A percentile compares a stretch with the other conserved stretches of the same genome.
Evolutionary conservation across 164 flowering plant genomes (phyloP).

Genomic region (Malania oleifera): DNA sequence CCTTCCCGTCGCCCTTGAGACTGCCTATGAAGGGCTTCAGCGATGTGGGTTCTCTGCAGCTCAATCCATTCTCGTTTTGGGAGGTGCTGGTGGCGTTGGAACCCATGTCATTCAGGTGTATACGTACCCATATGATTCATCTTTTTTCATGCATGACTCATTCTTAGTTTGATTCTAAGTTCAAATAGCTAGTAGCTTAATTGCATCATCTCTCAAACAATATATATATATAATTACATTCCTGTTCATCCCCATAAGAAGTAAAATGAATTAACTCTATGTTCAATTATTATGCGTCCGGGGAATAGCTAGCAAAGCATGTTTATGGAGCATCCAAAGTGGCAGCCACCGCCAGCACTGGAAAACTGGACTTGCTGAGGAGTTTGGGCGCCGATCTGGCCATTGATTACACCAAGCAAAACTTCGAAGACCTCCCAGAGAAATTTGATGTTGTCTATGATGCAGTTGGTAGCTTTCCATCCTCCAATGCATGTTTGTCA

Average conservation of each 20-base stretch:
- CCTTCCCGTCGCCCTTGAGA: neutral
- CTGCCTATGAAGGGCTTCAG: neutral
- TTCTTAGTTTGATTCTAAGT: neutral
- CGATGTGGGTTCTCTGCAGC: neutral
- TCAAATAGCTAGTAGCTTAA: neutral
- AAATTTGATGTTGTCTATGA: conserved; percentile 4
- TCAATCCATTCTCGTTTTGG: neutral
- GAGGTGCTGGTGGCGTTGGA: conserved; percentile 6
- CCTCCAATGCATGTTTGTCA: too few species aligned
- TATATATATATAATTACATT: neutral
- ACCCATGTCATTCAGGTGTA: conserved; percentile 2
- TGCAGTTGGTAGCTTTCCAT: neutral
- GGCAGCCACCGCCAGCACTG: conserved; percentile 3
- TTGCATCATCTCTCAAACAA: too few species aligned
- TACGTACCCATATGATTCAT: neutral
- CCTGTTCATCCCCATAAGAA: neutral
- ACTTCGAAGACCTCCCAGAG: conserved; percentile 4
- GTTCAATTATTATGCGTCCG: neutral
- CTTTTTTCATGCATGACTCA: neutral
- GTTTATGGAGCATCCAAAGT: conserved; percentile 4
- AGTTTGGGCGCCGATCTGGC: conserved; percentile 2
- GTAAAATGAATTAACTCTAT: neutral
- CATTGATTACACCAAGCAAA: conserved; percentile 4
- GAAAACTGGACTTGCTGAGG: neutral
- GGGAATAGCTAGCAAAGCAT: neutral